Evolutionary conservation across 2,329 filamentous ascomycete genomes (phyloP), one percentile per base, ranked within the genome.

Genomic region (Aspergillus caelatus): DNA sequence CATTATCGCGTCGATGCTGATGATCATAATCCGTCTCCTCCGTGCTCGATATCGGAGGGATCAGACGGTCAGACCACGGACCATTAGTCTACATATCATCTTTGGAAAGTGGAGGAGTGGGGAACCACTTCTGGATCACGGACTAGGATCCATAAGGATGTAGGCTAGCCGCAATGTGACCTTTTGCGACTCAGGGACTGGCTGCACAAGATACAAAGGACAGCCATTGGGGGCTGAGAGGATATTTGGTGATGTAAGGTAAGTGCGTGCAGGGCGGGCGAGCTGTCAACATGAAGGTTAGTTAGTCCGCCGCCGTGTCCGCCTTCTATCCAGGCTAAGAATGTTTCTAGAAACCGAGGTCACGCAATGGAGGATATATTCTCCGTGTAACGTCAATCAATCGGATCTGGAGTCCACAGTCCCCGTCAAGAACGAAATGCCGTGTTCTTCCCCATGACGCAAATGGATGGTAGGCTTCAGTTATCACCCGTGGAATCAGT

Each of bases 71-170:
- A 64, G 61, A 65, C 58, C 65, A 65, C 60, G 34, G 62, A 61
- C 45, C 46, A 58, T 60, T 46, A 41, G 39, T 41, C 39, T 41
- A 28, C 32, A 48, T 62, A 62, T 65, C 54, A 64, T 50, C 34
- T 61, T 41, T 57, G 61, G 28, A 46, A 60, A 66, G 67, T 68
- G 65, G 67, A 67, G 67, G 62, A 53, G 67, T 69, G 67, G 67
- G 63, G 67, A 41, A 65, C 57, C 61, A 58, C 59, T 48, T 64
- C 48, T 48, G 57, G 53, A 59, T 58, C 39, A 45, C 55, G 60
- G 43, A 41, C 52, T 54, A 58, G 39, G 46, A 53, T 36, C 53
- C 59, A 45, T 48, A 16, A 55, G 34, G 34, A 55, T 50, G 52
- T 53, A 57, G n/a, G 36, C 57, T 62, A 60, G 41, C 56, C 32